phyloP scores from a whole-genome alignment of 768 basidiomycete genomes.

The Exsudoporus frostii region DNA sequence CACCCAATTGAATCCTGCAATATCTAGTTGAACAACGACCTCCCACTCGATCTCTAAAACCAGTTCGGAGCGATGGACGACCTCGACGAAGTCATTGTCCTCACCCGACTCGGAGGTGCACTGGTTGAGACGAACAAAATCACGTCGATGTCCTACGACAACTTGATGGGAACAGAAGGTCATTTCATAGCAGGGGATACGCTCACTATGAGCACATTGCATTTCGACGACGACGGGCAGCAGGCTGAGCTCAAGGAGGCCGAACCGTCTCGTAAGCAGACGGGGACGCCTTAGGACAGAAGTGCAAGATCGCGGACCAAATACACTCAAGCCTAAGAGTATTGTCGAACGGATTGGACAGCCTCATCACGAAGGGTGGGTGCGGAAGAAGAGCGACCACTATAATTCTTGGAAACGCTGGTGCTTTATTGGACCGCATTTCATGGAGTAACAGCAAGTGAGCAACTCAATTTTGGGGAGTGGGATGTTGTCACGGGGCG shows the following conservation, averaged over 20 bases:
- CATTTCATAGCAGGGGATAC: no score
- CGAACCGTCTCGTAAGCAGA: conserved; percentile 55
- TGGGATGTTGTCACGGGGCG: neutral
- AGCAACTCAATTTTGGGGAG: conserved; percentile 6
- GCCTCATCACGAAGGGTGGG: conserved; percentile 88
- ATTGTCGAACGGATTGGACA: conserved; percentile 89
- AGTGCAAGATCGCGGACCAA: conserved; percentile 33
- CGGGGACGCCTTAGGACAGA: conserved; percentile 18
- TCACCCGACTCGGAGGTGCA: no score
- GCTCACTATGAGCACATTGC: no score
- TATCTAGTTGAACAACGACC: no score
- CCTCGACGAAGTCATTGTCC: no score
- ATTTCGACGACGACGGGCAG: no score
- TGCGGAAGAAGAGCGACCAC: conserved; percentile 92
- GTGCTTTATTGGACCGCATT: conserved; percentile 86
- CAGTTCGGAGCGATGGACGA: no score
- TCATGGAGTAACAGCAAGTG: conserved; percentile 73
- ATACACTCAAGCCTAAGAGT: conserved; percentile 52
- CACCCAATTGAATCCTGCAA: no score
- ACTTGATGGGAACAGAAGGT: no score
- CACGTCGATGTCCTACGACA: no score
- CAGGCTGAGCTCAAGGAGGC: conserved; percentile 36
- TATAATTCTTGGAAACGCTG: conserved; percentile 92
- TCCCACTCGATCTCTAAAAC: no score
- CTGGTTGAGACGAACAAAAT: no score